Base-by-base conservation (phyloP, 2,329 filamentous ascomycete species). In the Calycina herbarum region DNA sequence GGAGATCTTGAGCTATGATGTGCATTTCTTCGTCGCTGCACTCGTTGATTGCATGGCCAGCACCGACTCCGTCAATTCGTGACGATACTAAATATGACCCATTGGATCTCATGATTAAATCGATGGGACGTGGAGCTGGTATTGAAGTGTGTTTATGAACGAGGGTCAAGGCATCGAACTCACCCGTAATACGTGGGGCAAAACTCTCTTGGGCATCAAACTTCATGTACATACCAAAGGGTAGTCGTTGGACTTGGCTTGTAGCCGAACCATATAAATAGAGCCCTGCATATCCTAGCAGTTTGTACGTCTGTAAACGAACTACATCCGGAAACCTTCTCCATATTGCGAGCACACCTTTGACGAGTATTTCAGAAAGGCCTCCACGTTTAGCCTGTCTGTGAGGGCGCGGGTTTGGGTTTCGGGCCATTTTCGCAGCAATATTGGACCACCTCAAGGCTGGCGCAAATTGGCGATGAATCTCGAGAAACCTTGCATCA, bases 191-290 rank as follows among this genome's bases (percentile, higher is more conserved):
- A 40, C 61, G 56, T 40, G 56, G 40, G 59, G 42, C 20, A 29
- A 64, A 24, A 15, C 31, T 42, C 60, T 59, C 58, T 33, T 54
- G 58, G 3, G 61, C 66, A 33, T 66, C 29, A 6, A n/a, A 45
- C 60, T 68, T 68, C n/a, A 68, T 59, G 42, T 66, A 68, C 64
- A 68, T 66, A 8, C 59, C 64, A 20, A 66, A 68, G 27, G 66
- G 66, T n/a, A 68, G 54, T 62, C 64, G 60, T 45, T 68, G 66
- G 15, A 68, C 35, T 48, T 62, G 51, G 2, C 5, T 58, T 1
- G 24, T 63, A 38, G 31, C 51, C 38, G 38, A 17, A 54, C 51
- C 63, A 40, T 67, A 67, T 2, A 65, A 27, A 61, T 59, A 59
- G 40, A 51, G 59, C 27, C 66, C 66, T 20, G 40, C 51, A 29